These are phyloP conservation scores for Malus sieversii DNA, from an alignment of 306 rosid species.

Conservation along the genomic window DNA sequence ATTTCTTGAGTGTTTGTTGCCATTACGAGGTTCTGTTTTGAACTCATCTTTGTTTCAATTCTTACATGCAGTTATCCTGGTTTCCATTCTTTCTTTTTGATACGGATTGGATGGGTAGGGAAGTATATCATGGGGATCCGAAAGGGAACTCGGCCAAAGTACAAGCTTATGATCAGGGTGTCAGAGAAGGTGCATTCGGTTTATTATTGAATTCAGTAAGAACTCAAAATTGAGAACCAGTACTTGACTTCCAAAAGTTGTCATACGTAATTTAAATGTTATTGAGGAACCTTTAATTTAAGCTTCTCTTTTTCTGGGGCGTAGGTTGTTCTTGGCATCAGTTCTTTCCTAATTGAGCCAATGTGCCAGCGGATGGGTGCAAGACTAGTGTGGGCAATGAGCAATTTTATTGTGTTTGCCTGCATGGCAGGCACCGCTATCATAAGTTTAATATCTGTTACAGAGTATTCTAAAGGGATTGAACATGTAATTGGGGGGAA, in stretches of 20 bases:
- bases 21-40: constrained; percentile 20
- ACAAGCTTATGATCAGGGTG: constrained; percentile 74
- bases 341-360: constrained; percentile 90
- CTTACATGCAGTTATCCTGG: constrained; percentile 74
- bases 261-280: neutral
- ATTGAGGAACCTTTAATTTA: constrained; percentile 6
- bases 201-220: constrained; percentile 99
- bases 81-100: constrained; percentile 95
- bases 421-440: constrained; percentile 94
- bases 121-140: constrained; percentile 97
- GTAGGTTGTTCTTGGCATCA: constrained; percentile 89
- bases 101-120: constrained; percentile 99
- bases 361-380: constrained; percentile 89
- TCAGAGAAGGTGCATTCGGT: constrained; percentile 99
- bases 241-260: constrained; percentile 4
- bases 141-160: constrained; percentile 54
- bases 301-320: constrained; percentile 15
- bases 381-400: constrained; percentile 86
- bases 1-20: neutral
- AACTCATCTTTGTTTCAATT: constrained; percentile 16
- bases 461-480: constrained; percentile 50
- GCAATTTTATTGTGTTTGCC: constrained; percentile 88
- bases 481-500: constrained; percentile 73
- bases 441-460: constrained; percentile 62
- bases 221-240: constrained; percentile 45